Base-by-base conservation (phyloP, 1,284 basidiomycete genomes). In the Neonothopanus nambi region DNA sequence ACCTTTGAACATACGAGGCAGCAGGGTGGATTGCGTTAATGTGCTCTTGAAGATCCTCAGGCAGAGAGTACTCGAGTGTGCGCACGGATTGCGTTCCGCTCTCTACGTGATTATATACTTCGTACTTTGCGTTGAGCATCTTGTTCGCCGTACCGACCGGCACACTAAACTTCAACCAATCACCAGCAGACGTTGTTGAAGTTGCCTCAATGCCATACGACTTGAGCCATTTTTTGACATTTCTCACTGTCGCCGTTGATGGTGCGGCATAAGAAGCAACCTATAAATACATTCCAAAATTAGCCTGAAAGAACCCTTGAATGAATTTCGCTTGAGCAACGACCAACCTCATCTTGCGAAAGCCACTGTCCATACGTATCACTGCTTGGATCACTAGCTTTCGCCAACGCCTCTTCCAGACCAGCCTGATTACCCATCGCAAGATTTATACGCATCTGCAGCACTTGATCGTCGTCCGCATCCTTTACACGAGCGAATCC, bases 311-410 rank as follows among this genome's bases (percentile, higher is more conserved):
- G 24, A 17, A 24, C 11, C 7, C 6, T 46, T 13, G n/a, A n/a
- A n/a, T n/a, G n/a, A n/a, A 38, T 11, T 21, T 15, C 6, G 2
- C 18, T 38, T 41, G 13, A 43, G 17, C 8, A 28, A 36, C 30
- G 8, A 55, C 40, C 11, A 61, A 80, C 78, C 44, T 80, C 66
- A 24, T 75, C 71, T 48, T 71, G 71, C 21, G 73, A 71, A 13
- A 81, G 68, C 59, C 78, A 76, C 43, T 72, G 65, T 28, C 80
- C 77, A 57, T 80, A 81, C 67, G 66, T 69, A 30, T 62, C 50
- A 56, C 73, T 73, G 15, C 17, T 30, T 12, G 51, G 48, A 60
- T 40, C 70, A 28, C 57, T 59, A 17, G 55, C 37, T 11, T 56
- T 51, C 26, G 42, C 43, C 24, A 61, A 49, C 12, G 49, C 56